These are phyloP conservation scores for Diacronema lutheri DNA, from an alignment of 78 protist species.

Conservation along the genomic window DNA sequence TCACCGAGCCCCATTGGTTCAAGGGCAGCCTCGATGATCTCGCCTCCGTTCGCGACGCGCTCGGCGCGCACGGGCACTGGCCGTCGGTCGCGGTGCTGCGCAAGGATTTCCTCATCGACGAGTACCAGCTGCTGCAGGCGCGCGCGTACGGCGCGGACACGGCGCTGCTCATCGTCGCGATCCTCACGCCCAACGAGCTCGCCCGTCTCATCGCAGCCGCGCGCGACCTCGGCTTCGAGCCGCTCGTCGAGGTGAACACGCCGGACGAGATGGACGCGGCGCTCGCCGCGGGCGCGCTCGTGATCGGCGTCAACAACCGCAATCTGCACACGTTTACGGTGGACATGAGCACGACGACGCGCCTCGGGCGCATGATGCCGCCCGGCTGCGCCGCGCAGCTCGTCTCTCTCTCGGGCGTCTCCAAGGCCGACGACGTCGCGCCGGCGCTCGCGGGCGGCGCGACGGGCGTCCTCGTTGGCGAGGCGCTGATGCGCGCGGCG, in stretches of 20 bases:
- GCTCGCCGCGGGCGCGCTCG: constrained; percentile 40
- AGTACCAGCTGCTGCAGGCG: constrained; percentile 49
- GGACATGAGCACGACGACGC: background rate
- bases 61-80: background rate
- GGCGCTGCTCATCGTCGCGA: constrained; percentile 59
- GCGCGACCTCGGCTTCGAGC: constrained; percentile 62
- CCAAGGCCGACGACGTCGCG: constrained; percentile 27
- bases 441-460: background rate
- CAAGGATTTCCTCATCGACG: constrained; percentile 65
- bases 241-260: constrained; percentile 58
- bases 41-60: background rate
- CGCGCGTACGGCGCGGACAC: constrained; percentile 67
- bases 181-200: background rate
- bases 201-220: background rate
- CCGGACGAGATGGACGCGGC: constrained; percentile 42
- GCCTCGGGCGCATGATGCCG: background rate
- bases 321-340: constrained; percentile 46
- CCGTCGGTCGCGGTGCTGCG: constrained; percentile 47
- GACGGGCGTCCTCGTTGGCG: constrained; percentile 58
- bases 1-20: constrained; percentile 75
- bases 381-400: background rate
- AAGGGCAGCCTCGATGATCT: constrained; percentile 60
- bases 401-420: constrained; percentile 40
- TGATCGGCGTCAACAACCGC: constrained; percentile 73
- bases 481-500: constrained; percentile 52